These are phyloP conservation scores for Ichthyophthirius multifiliis DNA, from an alignment of 169 alveolate species.

Conservation along the genomic window DNA sequence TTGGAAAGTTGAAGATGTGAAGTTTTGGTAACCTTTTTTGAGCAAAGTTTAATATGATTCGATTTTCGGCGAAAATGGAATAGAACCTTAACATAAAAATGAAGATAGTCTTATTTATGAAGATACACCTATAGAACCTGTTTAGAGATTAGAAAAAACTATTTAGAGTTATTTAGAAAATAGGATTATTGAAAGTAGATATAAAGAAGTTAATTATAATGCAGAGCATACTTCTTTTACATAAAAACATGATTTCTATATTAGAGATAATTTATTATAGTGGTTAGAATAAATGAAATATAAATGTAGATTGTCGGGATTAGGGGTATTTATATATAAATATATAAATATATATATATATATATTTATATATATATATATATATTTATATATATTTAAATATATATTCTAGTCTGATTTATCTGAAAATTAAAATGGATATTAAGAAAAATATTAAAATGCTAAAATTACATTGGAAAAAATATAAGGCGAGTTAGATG, in stretches of 20 bases:
- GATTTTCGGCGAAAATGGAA: conserved; percentile 49
- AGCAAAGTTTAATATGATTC: conserved; percentile 34
- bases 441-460: conserved; percentile 45
- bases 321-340: not conserved
- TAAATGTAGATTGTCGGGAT: not conserved
- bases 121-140: conserved; percentile 27
- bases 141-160: not conserved
- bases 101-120: conserved; percentile 27
- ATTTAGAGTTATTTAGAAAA: conserved; percentile 15
- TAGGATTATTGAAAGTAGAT: not conserved
- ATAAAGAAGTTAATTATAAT: not conserved
- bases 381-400: not conserved
- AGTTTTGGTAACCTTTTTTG: conserved; percentile 80
- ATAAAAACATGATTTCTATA: not conserved
- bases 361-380: not conserved
- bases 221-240: too few relatives aligned
- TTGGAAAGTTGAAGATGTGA: conserved; percentile 64
- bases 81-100: conserved; percentile 42
- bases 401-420: conserved; percentile 1
- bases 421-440: not conserved
- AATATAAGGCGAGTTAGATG: not conserved
- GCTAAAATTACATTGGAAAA: conserved; percentile 17
- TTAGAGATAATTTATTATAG: not conserved
- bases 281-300: not conserved
- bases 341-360: too few relatives aligned